Evolutionary conservation across 1,284 basidiomycete genomes (phyloP).

Genomic region (Cryptococcus hybrid): DNA sequence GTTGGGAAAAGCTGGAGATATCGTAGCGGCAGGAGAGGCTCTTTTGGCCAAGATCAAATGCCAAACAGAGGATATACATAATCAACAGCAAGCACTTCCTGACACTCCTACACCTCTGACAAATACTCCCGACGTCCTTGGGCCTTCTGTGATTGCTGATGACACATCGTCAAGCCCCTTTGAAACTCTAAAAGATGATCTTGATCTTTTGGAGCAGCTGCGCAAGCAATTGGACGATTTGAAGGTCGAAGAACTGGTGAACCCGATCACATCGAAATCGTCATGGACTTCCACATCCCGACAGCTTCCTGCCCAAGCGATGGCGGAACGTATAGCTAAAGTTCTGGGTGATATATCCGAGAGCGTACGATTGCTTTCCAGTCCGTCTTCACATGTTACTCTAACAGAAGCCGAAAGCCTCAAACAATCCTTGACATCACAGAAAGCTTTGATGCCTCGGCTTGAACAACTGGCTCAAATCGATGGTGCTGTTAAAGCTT

Average conservation of each 20-base stretch:
- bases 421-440: constrained; percentile 1
- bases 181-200: background rate
- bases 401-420: background rate
- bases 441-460: constrained; percentile 2
- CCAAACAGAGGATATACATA: too few species aligned
- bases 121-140: background rate
- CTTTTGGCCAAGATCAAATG: too few species aligned
- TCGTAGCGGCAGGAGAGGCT: too few species aligned
- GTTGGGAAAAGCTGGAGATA: too few species aligned
- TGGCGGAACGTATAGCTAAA: background rate
- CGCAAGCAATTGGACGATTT: background rate
- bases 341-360: background rate
- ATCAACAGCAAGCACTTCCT: too few species aligned
- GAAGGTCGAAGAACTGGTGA: background rate
- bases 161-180: background rate
- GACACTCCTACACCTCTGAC: background rate
- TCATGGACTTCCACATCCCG: background rate
- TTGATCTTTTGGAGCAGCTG: background rate
- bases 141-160: background rate
- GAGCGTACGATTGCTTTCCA: background rate
- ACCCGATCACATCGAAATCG: background rate
- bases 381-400: background rate
- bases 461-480: constrained; percentile 18
- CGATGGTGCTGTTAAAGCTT: constrained; percentile 12
- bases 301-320: background rate